These are phyloP conservation scores for Irineochytrium annulatum DNA, from an alignment of 192 early-diverging fungal genomes.

Conservation along the genomic window DNA sequence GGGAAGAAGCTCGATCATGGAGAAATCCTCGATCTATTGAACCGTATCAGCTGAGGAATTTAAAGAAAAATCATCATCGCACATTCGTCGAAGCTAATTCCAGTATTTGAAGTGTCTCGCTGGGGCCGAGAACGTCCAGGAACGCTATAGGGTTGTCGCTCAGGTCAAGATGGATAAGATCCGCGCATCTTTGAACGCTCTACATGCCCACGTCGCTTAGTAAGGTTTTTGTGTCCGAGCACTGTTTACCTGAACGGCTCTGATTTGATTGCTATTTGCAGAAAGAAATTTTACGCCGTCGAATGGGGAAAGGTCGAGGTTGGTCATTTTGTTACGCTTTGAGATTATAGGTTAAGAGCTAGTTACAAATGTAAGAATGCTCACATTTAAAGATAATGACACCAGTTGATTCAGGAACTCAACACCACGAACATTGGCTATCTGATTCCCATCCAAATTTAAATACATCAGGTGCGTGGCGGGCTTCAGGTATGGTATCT, in stretches of 20 bases:
- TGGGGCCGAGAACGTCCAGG: conserved; percentile 1
- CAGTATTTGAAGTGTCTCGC: conserved; percentile 11
- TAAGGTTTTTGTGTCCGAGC: background rate
- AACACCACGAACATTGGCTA: conserved; percentile 12
- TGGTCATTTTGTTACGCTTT: conserved; percentile 15
- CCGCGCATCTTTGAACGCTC: conserved; percentile 2
- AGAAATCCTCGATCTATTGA: conserved; percentile 12
- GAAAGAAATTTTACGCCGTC: conserved; percentile 16
- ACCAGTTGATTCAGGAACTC: conserved; percentile 8
- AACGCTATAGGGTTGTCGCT: conserved; percentile 13
- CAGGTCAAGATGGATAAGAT: conserved; percentile 13
- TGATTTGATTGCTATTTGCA: conserved; percentile 9
- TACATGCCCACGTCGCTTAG: background rate
- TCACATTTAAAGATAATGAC: conserved; percentile 17
- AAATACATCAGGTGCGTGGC: conserved; percentile 15
- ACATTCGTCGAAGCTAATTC: conserved; percentile 16
- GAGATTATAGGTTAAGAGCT: background rate
- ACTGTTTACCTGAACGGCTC: conserved; percentile 5
- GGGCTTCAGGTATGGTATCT: conserved; percentile 23
- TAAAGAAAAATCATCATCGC: background rate
- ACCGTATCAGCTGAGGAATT: background rate
- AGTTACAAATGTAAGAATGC: background rate
- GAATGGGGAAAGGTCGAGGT: conserved; percentile 9
- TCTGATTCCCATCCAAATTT: conserved; percentile 14
- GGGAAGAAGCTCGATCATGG: conserved; percentile 7